Conservation (phyloP, 345 rosid genomes). For the Boechera retrofracta region DNA sequence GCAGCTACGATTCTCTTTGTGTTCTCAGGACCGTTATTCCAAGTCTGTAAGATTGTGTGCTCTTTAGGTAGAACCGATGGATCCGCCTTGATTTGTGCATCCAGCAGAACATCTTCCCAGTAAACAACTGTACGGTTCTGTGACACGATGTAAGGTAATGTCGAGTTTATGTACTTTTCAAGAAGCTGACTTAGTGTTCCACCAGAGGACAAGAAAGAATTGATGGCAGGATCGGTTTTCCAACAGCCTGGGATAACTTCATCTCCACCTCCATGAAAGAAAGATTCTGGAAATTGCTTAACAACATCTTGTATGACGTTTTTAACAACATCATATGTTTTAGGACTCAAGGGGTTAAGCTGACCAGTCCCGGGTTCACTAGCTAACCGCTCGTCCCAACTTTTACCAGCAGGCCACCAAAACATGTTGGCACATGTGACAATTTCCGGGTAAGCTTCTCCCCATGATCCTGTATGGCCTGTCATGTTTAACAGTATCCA, state of each 20-base stretch:
- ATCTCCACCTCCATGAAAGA: constrained; percentile 80
- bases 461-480: constrained; percentile 92
- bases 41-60: constrained; percentile 76
- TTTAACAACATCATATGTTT: constrained; percentile 70
- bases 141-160: constrained; percentile 69
- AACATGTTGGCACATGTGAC: constrained; percentile 87
- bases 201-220: constrained; percentile 58
- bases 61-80: constrained; percentile 59
- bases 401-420: constrained; percentile 71
- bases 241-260: constrained; percentile 83
- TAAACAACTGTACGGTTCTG: constrained; percentile 75
- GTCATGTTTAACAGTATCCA: constrained; percentile 22
- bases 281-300: constrained; percentile 69
- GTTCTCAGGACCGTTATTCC: constrained; percentile 76
- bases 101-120: constrained; percentile 84
- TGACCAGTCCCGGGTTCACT: constrained; percentile 91
- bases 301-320: constrained; percentile 60
- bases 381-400: constrained; percentile 68
- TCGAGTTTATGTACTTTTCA: constrained; percentile 61
- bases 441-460: constrained; percentile 78
- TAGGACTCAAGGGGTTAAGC: constrained; percentile 74
- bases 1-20: constrained; percentile 68
- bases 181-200: constrained; percentile 76
- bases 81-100: constrained; percentile 55
- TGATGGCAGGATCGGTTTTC: constrained; percentile 71